Percentiles rank a stretch among this genome's conserved stretches.
Evolutionary conservation across 257 asterid genomes (phyloP).

Genomic region (Mentha longifolia): DNA sequence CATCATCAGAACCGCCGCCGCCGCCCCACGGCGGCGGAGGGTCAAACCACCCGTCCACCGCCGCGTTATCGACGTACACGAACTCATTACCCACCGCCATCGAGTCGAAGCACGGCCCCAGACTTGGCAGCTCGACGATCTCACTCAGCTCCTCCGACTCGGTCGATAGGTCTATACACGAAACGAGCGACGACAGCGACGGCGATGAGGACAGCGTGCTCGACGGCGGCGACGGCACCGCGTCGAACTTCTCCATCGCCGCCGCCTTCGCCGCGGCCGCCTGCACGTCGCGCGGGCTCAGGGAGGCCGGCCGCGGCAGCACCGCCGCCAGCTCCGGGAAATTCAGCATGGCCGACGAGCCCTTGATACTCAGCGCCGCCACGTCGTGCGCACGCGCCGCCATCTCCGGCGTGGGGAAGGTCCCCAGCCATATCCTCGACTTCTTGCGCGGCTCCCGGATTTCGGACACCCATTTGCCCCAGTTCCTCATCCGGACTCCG

Average conservation of each 20-base stretch:
- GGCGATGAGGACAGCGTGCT: constrained; percentile 28
- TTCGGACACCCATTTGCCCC: constrained; percentile 68
- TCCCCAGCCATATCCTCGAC: constrained; percentile 56
- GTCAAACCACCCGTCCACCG: constrained; percentile 52
- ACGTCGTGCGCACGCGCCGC: constrained; percentile 70
- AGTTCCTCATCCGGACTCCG: constrained; percentile 55
- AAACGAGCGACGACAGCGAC: constrained; percentile 51
- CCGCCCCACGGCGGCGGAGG: constrained; percentile 43
- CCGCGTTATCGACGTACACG: constrained; percentile 39
- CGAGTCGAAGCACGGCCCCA: constrained; percentile 44
- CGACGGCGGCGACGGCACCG: constrained; percentile 20
- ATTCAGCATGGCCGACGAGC: constrained; percentile 43
- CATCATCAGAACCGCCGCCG: constrained; percentile 29
- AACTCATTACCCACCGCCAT: constrained; percentile 42
- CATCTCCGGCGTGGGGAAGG: constrained; percentile 58
- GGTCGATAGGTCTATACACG: constrained; percentile 44
- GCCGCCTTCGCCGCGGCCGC: constrained; percentile 58
- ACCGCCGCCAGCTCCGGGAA: constrained; percentile 45
- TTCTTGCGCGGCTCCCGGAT: constrained; percentile 62
- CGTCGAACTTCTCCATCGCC: constrained; percentile 50
- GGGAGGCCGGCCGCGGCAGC: constrained; percentile 52
- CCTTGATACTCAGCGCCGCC: constrained; percentile 54
- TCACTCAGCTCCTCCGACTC: constrained; percentile 46
- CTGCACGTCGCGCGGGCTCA: constrained; percentile 57
- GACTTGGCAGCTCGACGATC: constrained; percentile 50